Base-by-base conservation (phyloP, 2,329 filamentous ascomycete species). In the Arthroderma uncinatum region DNA sequence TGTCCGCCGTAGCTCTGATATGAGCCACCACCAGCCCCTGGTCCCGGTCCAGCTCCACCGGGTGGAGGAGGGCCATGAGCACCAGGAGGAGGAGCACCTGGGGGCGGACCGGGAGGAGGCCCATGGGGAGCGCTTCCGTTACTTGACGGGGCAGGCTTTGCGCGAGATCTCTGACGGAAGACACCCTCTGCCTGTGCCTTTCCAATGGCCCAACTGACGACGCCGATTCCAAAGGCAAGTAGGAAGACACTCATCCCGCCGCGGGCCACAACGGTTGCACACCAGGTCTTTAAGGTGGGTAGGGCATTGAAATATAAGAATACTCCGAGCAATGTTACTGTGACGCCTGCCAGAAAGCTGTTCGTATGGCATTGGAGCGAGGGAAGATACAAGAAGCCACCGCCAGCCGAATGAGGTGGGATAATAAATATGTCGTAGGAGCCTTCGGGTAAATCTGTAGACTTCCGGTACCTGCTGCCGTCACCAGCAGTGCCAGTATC, bases 381-480 rank as follows among this genome's bases (percentile, higher is more conserved):
- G 0, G 92, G 92, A n/a, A 97, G 81, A 71, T 97, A 96, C 28
- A 97, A 77, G 72, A 96, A 96, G 34, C 92, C 92, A 0, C 84
- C 83, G 55, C 92, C 92, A 5, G 91, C 81, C 9, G 90, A 92
- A 71, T 95, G 90, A 50, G 91, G 89, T 6, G 92, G 92, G 66
- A 97, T 91, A 70, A 96, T 86, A 75, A 96, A 96, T 68, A 97
- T 95, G 76, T 97, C 92, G 73, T 95, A 97, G 69, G 93, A 94
- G 57, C 92, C 91, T 1, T 87, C 80, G 2, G 92, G 92, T 52
- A 96, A 77, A 57, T 87, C 86, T 54, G 71, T 72, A 5, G 70
- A 65, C 60, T 70, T 74, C 57, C 71, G 70, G 58, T 74, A 73
- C 57, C 54, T 53, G 21, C 58, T 60, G 16, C 59, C 56, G 25